A percentile compares a stretch with the other conserved stretches of the same genome.
These are phyloP conservation scores for Solanum paucissectum DNA, from an alignment of 257 asterid species.

Conservation along the genomic window DNA sequence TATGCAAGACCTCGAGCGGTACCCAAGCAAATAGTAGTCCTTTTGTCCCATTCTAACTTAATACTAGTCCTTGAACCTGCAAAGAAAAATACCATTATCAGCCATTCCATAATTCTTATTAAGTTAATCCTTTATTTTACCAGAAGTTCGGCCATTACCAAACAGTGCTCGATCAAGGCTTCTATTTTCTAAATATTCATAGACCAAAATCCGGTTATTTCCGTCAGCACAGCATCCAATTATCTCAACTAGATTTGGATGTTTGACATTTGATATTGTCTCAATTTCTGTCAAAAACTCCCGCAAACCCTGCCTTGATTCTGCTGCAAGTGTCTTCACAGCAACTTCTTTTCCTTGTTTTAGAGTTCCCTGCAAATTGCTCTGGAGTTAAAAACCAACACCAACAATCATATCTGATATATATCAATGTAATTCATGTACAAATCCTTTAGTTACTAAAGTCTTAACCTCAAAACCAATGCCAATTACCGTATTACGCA, in stretches of 20 bases:
- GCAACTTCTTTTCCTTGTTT: slow-evolving; percentile 54
- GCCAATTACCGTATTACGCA: background rate
- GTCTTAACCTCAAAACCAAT: background rate
- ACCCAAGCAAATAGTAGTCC: slow-evolving; percentile 72
- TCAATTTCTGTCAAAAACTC: slow-evolving; percentile 85
- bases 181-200: slow-evolving; percentile 63
- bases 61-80: slow-evolving; percentile 41
- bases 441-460: background rate
- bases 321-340: slow-evolving; percentile 66
- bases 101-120: background rate
- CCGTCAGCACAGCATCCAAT: slow-evolving; percentile 79
- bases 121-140: background rate
- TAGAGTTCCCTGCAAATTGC: slow-evolving; percentile 57
- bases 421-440: background rate
- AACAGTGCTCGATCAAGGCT: slow-evolving; percentile 71
- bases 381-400: slow-evolving; percentile 9
- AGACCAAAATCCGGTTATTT: slow-evolving; percentile 58
- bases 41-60: slow-evolving; percentile 54
- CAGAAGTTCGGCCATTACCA: slow-evolving; percentile 28
- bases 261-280: slow-evolving; percentile 70
- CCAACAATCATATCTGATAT: background rate
- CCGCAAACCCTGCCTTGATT: slow-evolving; percentile 68
- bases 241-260: slow-evolving; percentile 81
- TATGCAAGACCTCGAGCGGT: slow-evolving; percentile 75
- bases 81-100: slow-evolving; percentile 9